Base-by-base conservation (phyloP, 768 basidiomycete species). In the Clitopilus hobsonii region DNA sequence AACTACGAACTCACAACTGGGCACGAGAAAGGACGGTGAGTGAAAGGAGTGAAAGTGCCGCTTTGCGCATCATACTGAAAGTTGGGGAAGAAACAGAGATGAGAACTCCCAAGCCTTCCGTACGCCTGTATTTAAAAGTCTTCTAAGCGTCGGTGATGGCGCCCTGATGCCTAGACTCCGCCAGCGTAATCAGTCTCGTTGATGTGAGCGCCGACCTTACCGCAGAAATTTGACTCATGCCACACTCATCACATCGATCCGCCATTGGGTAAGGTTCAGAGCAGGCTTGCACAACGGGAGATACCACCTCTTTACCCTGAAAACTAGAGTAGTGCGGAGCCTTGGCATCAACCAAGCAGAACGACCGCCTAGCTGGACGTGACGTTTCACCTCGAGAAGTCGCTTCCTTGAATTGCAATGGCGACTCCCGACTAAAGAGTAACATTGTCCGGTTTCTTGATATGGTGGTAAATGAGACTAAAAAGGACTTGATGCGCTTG, bases 401-500 rank as follows among this genome's bases (percentile, higher is more conserved):
- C n/a, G n/a, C n/a, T n/a, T n/a, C n/a, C n/a, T n/a, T n/a, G n/a
- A n/a, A n/a, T n/a, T n/a, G n/a, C n/a, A n/a, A n/a, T n/a, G n/a
- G n/a, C n/a, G n/a, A n/a, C n/a, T n/a, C n/a, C n/a, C n/a, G n/a
- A n/a, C n/a, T n/a, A n/a, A n/a, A n/a, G n/a, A n/a, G n/a, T n/a
- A n/a, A 22, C 50, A 24, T 8, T 22, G 50, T 7, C 30, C 30
- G 16, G 23, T 2, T 10, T n/a, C 24, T 23, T 45, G 11, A 23
- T 7, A 32, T 50, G 45, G 38, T 38, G 24, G 22, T 54, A 48
- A 51, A 54, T 59, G 53, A 13, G 41, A 59, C 29, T 30, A 30
- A 30, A 36, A 36, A 4, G 32, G 32, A 3, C n/a, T 10, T 18
- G 22, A 20, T 18, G 41, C 41, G 16, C 14, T 45, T 45, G 18